Evolutionary conservation across 495 filamentous ascomycete species (phyloP), one percentile per base, ranked within the genome.

Genomic region (Talaromyces thailandensis): DNA sequence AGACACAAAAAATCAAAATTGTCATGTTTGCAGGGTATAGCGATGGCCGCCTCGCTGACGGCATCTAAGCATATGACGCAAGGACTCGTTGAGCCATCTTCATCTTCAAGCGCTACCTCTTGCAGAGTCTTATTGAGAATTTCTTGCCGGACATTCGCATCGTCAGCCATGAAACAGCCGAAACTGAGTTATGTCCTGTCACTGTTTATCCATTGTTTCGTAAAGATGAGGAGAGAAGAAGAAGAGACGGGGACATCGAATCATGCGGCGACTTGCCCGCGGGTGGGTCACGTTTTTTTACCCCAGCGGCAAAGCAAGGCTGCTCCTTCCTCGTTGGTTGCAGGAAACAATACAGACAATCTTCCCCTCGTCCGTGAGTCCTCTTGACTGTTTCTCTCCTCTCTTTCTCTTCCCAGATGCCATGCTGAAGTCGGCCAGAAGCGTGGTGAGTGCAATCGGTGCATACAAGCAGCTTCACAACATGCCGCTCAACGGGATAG

Each of bases 1-100:
- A 96, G 82, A 68, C 92, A 96, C 12, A 92, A 67, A 70, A 91
- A 93, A 74, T 96, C 91, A 70, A 94, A 96, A 66, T 84, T 86
- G 53, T 81, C 71, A 78, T 96, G 92, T 21, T 80, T 79, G 81
- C 92, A 96, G 18, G 91, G 90, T 40, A 81, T 75, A 4, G 89
- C 84, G 18, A 86, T 74, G 61, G 87, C 88, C 40, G 84, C 75
- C 66, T 93, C 90, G 5, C 86, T 84, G 71, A 96, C 79, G 52
- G 74, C 68, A 62, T 92, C 87, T 56, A 96, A 82, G 70, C 92
- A 96, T 68, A 83, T 82, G 43, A 83, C 80, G 64, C 81, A 83
- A 14, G 76, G 74, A 60, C 78, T 72, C 3, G 68, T 63, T 35
- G 56, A 64, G 29, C 67, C 60, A 35, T 71, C 70, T 43, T 72